phyloP scores from a whole-genome alignment of 2,329 filamentous ascomycete genomes.

The Aureobasidium sp. region DNA sequence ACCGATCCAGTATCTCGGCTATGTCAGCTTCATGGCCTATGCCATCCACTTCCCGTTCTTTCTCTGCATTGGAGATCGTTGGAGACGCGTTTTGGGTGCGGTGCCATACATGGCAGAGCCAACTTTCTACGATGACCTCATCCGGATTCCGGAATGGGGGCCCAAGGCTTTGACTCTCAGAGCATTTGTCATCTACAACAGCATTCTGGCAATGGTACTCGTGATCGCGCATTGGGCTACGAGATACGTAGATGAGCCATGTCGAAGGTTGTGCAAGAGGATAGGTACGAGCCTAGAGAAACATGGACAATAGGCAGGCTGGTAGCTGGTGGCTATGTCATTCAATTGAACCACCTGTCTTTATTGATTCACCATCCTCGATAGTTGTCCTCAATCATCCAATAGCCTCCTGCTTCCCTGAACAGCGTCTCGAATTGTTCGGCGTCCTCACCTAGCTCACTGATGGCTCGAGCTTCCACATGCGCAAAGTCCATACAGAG shows the following conservation, averaged over 20 bases:
- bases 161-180: not conserved
- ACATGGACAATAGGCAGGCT: not conserved
- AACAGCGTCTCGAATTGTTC: too few relatives aligned
- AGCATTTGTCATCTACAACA: not conserved
- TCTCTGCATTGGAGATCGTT: not conserved
- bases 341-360: too few relatives aligned
- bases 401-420: too few relatives aligned
- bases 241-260: not conserved
- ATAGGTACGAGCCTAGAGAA: not conserved
- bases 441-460: too few relatives aligned
- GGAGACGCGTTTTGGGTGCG: not conserved
- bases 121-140: not conserved
- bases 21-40: not conserved
- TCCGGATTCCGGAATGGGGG: not conserved
- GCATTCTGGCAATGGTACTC: not conserved
- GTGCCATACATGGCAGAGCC: not conserved
- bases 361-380: too few relatives aligned
- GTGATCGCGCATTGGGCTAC: not conserved
- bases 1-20: not conserved
- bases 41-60: not conserved
- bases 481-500: too few relatives aligned
- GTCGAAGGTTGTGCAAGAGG: not conserved
- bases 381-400: too few relatives aligned
- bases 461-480: too few relatives aligned
- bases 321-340: too few relatives aligned